Evolutionary conservation across 495 filamentous ascomycete genomes (phyloP), one percentile per base, ranked within the genome.

Genomic region (Talaromyces borbonicus): DNA sequence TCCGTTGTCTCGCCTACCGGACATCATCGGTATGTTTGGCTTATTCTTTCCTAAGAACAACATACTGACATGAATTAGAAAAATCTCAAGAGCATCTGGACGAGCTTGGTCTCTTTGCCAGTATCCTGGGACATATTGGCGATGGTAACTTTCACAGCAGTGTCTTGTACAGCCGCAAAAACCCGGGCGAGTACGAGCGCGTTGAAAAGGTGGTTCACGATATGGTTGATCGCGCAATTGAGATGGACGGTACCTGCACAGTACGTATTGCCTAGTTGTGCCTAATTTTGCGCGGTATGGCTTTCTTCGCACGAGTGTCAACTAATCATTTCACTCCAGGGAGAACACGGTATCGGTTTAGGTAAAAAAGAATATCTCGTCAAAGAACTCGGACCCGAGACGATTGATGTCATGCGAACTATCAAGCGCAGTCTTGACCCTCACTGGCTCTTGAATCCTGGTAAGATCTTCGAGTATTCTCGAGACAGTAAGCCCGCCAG

Each of bases 221-320:
- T 50, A 93, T 95, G 88, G 86, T 94, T 16, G 78, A 85, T 52
- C 71, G 86, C 18, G 89, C 87, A 6, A 55, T 95, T 20, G 86
- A 88, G 33, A 94, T 95, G 89, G 89, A 94, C 46, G 89, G 89
- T 1, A 94, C 90, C 4, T 90, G 86, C 65, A 90, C 87, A 1
- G 80, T 75, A 73, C 56, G 59, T 18, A 19, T 40, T 38, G n/a
- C n/a, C n/a, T n/a, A n/a, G n/a, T n/a, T n/a, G n/a, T n/a, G n/a
- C n/a, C n/a, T n/a, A n/a, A n/a, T n/a, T n/a, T n/a, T n/a, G n/a
- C n/a, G n/a, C n/a, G n/a, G n/a, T n/a, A n/a, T n/a, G n/a, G n/a
- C 30, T 24, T 23, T 16, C 19, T 46, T 24, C 9, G 11, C 20
- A 2, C 29, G 15, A 36, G 5, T 2, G 16, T 0, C 16, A 11